A percentile compares a stretch with the other conserved stretches of the same genome.
Conservation (phyloP, 2,329 filamentous ascomycete species). For the Hyphodiscus sp. region DNA sequence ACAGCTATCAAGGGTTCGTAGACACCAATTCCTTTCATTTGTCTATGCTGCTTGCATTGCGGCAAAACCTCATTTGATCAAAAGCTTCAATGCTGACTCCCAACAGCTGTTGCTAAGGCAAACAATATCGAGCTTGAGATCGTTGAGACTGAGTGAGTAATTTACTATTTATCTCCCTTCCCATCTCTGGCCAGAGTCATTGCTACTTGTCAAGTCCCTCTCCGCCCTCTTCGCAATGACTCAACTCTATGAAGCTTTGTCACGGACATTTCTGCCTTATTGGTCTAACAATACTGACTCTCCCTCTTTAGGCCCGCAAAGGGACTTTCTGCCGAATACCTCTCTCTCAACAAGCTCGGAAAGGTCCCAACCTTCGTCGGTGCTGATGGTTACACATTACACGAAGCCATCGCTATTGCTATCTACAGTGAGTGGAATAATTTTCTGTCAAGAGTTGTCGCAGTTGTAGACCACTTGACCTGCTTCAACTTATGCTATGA, state of each 20-base stretch:
- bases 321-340: slow-evolving; percentile 67
- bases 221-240: no score
- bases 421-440: slow-evolving; percentile 78
- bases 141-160: slow-evolving; percentile 55
- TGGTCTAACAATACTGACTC: background rate
- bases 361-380: slow-evolving; percentile 93
- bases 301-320: slow-evolving; percentile 39
- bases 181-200: background rate
- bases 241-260: background rate
- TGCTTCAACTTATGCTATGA: slow-evolving; percentile 23
- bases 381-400: slow-evolving; percentile 82
- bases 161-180: background rate
- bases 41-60: background rate
- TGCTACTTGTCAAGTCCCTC: background rate
- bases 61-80: background rate
- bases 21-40: background rate
- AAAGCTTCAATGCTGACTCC: background rate
- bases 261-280: background rate
- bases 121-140: slow-evolving; percentile 90
- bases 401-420: slow-evolving; percentile 88
- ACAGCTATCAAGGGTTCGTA: slow-evolving; percentile 59
- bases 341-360: slow-evolving; percentile 78
- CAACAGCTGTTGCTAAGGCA: slow-evolving; percentile 80
- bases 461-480: slow-evolving; percentile 7
- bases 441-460: background rate